A percentile compares a stretch with the other conserved stretches of the same genome.
These are phyloP conservation scores for Blastocladiella emersonii DNA, from an alignment of 371 early-diverging fungal genomes.

Conservation along the genomic window DNA sequence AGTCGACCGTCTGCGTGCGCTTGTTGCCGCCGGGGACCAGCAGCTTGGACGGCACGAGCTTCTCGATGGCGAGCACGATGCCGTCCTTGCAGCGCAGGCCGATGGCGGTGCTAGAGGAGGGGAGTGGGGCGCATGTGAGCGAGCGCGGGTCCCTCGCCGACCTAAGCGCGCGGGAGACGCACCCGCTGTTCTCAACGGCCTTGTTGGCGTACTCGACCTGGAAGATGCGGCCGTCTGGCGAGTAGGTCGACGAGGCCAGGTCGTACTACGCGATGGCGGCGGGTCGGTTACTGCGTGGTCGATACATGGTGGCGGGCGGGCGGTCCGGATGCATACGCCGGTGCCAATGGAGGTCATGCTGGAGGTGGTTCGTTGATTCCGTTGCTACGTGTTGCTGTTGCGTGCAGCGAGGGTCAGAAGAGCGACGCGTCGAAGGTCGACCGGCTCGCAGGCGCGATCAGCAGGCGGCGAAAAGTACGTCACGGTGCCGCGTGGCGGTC, in stretches of 20 bases:
- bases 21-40: constrained; percentile 83
- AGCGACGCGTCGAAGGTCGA: no score
- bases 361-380: no score
- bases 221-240: constrained; percentile 96
- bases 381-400: no score
- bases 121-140: neutral
- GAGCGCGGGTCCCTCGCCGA: neutral
- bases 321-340: neutral
- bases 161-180: constrained; percentile 9
- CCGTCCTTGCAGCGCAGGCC: constrained; percentile 91
- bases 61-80: constrained; percentile 90
- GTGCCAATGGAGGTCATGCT: constrained; percentile 22
- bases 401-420: no score
- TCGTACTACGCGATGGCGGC: constrained; percentile 58
- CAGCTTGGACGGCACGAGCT: constrained; percentile 85
- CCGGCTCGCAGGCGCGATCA: no score
- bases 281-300: no score
- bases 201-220: constrained; percentile 97
- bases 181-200: constrained; percentile 97
- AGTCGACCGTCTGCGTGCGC: constrained; percentile 81
- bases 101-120: constrained; percentile 84
- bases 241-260: constrained; percentile 91
- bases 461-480: no score
- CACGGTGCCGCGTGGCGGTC: no score
- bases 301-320: neutral